Conservation (phyloP, 768 basidiomycete species). For the Lentinula sp. region DNA sequence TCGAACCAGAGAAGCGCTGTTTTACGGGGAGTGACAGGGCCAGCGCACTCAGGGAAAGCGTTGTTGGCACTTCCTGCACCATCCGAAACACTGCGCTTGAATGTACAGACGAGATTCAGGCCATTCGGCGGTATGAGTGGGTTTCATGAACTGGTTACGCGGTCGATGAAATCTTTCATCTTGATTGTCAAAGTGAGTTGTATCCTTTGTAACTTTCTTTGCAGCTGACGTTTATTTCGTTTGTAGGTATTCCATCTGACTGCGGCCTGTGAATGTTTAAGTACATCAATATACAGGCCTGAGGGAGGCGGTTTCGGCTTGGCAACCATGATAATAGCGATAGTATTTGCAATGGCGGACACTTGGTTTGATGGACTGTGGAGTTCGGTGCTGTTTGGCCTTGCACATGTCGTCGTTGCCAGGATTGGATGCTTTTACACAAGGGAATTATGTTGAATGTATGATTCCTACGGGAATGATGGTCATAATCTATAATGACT, state of each 20-base stretch:
- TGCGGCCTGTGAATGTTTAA: slow-evolving; percentile 13
- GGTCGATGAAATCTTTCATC: slow-evolving; percentile 20
- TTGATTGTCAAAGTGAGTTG: slow-evolving; percentile 20
- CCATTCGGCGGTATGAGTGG: neutral
- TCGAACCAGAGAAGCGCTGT: neutral
- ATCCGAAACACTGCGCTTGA: neutral
- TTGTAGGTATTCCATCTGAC: slow-evolving; percentile 7
- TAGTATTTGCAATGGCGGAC: slow-evolving; percentile 20
- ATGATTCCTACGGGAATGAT: neutral
- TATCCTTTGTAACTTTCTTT: neutral
- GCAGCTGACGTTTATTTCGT: neutral
- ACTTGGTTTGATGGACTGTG: slow-evolving; percentile 18
- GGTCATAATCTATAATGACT: too few species aligned
- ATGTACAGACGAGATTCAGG: neutral
- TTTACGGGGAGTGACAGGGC: too few species aligned
- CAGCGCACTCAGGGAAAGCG: neutral
- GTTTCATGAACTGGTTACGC: slow-evolving; percentile 7
- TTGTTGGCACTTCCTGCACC: slow-evolving; percentile 2
- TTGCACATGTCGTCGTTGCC: slow-evolving; percentile 16
- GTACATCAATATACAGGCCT: neutral
- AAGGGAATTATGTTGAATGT: neutral
- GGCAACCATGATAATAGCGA: slow-evolving; percentile 9
- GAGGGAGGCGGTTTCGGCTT: neutral
- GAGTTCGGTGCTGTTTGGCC: slow-evolving; percentile 15
- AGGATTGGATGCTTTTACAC: neutral